Evolutionary conservation across 805 yeast genomes (phyloP).

Genomic region (Hanseniaspora occidentalis): DNA sequence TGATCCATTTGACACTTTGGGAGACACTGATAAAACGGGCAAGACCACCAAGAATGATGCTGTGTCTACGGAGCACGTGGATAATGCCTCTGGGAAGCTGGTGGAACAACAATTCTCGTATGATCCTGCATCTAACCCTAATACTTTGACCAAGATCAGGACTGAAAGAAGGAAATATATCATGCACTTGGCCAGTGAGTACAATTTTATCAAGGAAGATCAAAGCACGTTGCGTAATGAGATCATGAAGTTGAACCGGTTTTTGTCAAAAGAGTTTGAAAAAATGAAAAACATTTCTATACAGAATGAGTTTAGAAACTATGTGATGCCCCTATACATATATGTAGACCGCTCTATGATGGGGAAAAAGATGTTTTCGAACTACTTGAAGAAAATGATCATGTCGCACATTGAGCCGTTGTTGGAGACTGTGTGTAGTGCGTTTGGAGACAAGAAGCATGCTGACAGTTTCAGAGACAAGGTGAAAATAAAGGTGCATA

Average conservation of each 20-base stretch:
- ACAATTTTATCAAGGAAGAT: slow-evolving; percentile 20
- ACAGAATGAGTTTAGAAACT: slow-evolving; percentile 11
- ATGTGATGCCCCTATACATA: slow-evolving; percentile 14
- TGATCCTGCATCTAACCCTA: slow-evolving; percentile 1
- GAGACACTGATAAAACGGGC: no score
- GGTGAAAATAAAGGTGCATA: slow-evolving; percentile 8
- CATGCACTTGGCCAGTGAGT: slow-evolving; percentile 11
- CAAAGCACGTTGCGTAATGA: slow-evolving; percentile 13
- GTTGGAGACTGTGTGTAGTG: slow-evolving; percentile 12
- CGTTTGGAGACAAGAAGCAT: slow-evolving; percentile 10
- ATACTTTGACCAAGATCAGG: slow-evolving; percentile 7
- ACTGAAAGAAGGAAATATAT: slow-evolving; percentile 11
- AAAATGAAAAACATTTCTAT: slow-evolving; percentile 15
- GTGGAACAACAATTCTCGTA: neutral
- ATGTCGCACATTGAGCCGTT: slow-evolving; percentile 16
- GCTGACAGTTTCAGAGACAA: slow-evolving; percentile 11
- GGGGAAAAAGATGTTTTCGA: slow-evolving; percentile 11
- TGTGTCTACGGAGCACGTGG: no score
- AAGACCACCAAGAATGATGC: no score
- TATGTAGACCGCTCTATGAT: slow-evolving; percentile 16
- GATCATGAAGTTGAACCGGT: slow-evolving; percentile 12
- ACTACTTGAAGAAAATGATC: slow-evolving; percentile 13
- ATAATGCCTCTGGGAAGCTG: neutral
- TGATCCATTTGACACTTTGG: neutral
- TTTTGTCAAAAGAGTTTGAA: slow-evolving; percentile 15